Evolutionary conservation across 371 early-diverging fungal genomes (phyloP).

Genomic region (Mucor irregularis): DNA sequence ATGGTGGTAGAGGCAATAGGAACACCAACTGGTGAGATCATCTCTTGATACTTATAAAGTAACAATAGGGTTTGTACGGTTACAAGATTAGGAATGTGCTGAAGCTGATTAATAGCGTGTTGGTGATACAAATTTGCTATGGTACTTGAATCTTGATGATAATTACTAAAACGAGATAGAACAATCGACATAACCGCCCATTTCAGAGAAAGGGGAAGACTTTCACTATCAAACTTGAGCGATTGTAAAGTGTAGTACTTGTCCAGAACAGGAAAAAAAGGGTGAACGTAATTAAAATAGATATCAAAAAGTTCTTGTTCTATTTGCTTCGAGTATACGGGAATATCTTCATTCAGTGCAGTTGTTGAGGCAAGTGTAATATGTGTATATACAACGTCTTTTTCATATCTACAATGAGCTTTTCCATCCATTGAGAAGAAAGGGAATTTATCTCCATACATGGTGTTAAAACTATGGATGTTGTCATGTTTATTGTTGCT

Average conservation of each 20-base stretch:
- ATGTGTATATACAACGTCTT: constrained; percentile 1
- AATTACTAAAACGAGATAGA: not conserved
- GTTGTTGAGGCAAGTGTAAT: not conserved
- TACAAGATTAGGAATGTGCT: not conserved
- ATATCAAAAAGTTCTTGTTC: constrained; percentile 52
- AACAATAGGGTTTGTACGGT: constrained; percentile 24
- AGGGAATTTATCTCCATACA: constrained; percentile 11
- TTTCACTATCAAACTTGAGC: not conserved
- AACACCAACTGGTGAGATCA: constrained; percentile 19
- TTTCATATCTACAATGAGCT: constrained; percentile 22
- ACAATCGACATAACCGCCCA: constrained; percentile 17
- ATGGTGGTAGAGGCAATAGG: constrained; percentile 11
- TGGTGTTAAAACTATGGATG: not conserved
- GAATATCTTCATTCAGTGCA: not conserved
- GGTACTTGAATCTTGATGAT: not conserved
- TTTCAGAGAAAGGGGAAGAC: constrained; percentile 5
- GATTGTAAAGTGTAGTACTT: constrained; percentile 3
- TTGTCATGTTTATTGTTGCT: not conserved
- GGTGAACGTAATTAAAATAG: constrained; percentile 68
- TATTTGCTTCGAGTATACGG: constrained; percentile 25
- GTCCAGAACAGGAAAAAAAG: constrained; percentile 58
- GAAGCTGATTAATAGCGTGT: constrained; percentile 10
- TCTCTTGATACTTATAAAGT: constrained; percentile 31
- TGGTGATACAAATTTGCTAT: not conserved
- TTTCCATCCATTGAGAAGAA: constrained; percentile 14